Conservation (phyloP, 495 filamentous ascomycete species). For the Elasticomyces elasticus region DNA sequence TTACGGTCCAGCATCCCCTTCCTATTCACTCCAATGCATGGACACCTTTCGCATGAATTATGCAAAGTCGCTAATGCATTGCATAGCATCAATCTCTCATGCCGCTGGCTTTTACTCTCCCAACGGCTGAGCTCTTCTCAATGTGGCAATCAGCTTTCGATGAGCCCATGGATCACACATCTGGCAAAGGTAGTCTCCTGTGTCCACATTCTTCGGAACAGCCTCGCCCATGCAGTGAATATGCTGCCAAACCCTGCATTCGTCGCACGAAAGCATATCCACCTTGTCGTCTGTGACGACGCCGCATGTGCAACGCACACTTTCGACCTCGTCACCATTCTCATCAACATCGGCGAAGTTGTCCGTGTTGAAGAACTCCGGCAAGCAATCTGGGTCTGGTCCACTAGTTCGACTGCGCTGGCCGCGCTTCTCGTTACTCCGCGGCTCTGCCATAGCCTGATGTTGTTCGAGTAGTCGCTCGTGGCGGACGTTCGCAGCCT, state of each 20-base stretch:
- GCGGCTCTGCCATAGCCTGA: neutral
- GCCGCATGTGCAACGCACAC: slow-evolving; percentile 13
- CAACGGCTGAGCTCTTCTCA: slow-evolving; percentile 2
- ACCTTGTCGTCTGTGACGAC: slow-evolving; percentile 6
- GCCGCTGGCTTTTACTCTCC: neutral
- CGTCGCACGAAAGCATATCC: slow-evolving; percentile 8
- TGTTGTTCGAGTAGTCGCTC: neutral
- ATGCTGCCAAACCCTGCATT: slow-evolving; percentile 20
- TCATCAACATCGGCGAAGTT: slow-evolving; percentile 3
- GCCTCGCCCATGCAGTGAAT: slow-evolving; percentile 9
- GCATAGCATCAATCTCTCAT: too few relatives aligned
- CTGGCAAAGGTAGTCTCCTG: slow-evolving; percentile 11
- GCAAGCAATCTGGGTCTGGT: slow-evolving; percentile 7
- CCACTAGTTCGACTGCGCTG: neutral
- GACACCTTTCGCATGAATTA: too few relatives aligned
- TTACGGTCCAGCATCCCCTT: too few relatives aligned
- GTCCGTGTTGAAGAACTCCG: slow-evolving; percentile 8
- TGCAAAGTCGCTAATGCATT: too few relatives aligned
- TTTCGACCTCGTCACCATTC: neutral
- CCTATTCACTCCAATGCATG: too few relatives aligned
- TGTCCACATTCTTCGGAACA: slow-evolving; percentile 1
- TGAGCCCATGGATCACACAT: slow-evolving; percentile 16
- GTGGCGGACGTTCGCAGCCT: slow-evolving; percentile 3
- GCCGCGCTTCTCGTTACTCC: neutral
- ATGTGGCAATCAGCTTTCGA: slow-evolving; percentile 2